Conservation (phyloP, 2,329 filamentous ascomycete genomes). For the Penicillium hesseltinei region DNA sequence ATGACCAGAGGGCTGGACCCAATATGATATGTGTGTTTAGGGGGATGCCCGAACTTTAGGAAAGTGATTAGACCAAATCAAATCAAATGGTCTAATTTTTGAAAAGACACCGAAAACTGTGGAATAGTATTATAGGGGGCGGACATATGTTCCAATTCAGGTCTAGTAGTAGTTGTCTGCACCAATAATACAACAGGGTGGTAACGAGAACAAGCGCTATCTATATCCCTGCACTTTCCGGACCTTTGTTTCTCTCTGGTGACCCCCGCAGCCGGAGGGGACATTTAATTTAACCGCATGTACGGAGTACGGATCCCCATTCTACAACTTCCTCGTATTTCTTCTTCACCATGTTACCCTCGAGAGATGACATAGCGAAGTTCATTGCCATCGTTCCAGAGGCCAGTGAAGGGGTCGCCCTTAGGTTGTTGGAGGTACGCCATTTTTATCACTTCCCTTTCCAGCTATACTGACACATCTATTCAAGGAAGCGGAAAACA, state of each 20-base stretch:
- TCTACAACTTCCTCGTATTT: background rate
- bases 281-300: too few relatives aligned
- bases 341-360: background rate
- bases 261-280: too few relatives aligned
- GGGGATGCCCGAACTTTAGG: too few relatives aligned
- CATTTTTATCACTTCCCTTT: background rate
- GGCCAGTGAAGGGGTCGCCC: background rate
- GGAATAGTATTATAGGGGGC: too few relatives aligned
- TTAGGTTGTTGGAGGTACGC: constrained; percentile 10
- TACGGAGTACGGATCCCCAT: too few relatives aligned
- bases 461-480: background rate
- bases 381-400: constrained; percentile 9
- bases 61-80: background rate
- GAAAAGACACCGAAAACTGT: background rate
- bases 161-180: background rate
- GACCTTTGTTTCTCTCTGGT: background rate
- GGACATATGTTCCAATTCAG: too few relatives aligned
- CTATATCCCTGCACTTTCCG: background rate
- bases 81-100: background rate
- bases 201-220: background rate
- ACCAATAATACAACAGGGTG: background rate
- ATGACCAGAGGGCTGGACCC: too few relatives aligned
- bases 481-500: background rate
- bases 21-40: too few relatives aligned
- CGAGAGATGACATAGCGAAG: background rate